These are phyloP conservation scores for Barnettozyma pratensis DNA, from an alignment of 805 yeast genomes.

Conservation along the genomic window DNA sequence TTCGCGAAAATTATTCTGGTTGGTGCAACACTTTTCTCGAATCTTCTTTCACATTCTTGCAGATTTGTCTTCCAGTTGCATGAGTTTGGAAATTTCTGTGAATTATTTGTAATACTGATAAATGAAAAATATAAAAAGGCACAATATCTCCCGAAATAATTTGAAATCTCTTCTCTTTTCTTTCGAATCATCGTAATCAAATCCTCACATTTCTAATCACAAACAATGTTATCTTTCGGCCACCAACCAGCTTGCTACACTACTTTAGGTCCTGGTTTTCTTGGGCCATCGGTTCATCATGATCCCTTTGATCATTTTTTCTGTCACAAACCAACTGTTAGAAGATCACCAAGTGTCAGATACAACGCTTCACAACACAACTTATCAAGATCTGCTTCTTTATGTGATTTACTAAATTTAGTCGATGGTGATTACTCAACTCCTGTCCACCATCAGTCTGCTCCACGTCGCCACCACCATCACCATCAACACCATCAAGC, in stretches of 20 bases:
- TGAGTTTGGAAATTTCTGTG: no score
- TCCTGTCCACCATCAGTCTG: background rate
- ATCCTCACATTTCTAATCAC: background rate
- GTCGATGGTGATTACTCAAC: slow-evolving; percentile 1
- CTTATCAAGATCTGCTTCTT: background rate
- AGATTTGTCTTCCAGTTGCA: background rate
- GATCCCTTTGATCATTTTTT: slow-evolving; percentile 5
- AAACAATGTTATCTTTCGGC: slow-evolving; percentile 11
- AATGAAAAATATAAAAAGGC: background rate
- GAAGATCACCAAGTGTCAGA: slow-evolving; percentile 7
- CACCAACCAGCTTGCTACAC: slow-evolving; percentile 4
- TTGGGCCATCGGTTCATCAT: background rate
- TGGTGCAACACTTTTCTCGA: background rate
- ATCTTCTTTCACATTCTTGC: background rate
- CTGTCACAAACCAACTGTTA: background rate
- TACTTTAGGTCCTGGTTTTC: background rate
- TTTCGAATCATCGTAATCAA: background rate
- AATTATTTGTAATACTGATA: background rate
- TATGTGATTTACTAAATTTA: slow-evolving; percentile 4
- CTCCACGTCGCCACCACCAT: background rate
- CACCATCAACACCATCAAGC: background rate
- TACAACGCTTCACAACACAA: background rate
- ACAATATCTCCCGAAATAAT: no score
- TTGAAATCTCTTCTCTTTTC: background rate
- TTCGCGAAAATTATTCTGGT: background rate